Base-by-base conservation (phyloP, 441 rosid species). In the Macaranga tanarius region DNA sequence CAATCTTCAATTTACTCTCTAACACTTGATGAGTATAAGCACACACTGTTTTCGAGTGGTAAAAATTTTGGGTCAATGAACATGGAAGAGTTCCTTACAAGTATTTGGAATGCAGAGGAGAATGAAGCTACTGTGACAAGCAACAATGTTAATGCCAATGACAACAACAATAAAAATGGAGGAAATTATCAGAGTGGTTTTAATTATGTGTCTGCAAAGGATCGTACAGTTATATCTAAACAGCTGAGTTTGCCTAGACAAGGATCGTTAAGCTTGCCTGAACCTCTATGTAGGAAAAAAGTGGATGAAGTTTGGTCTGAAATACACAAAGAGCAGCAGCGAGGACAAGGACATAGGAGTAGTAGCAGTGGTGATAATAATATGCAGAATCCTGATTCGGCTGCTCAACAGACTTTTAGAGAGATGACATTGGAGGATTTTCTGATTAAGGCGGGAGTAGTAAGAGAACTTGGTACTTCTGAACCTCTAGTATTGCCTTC, bases 341-440 rank as follows among this genome's bases (percentile, higher is more conserved):
- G 75, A 67, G 13, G 38, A 13, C 51, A 76, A 66, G 7, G 81
- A 20, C 70, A 19, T 10, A 72, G 77, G 67, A 73, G 51, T 52
- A 73, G 71, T 40, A 47, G 19, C 23, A 79, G 68, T 5, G 80
- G 61, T 4, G 68, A 59, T 26, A 67, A 71, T 1, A 74, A 62
- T 28, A 72, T 45, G 54, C 78, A 78, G 7, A 85, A 75, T 58
- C 44, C 85, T 44, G 84, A 70, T n/a, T 63, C 82, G 80, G 81
- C 87, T 0, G 80, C 84, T 63, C 80, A 89, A 59, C 90, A 92
- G 63, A 88, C 92, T 7, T 83, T 89, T 47, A 95, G 97, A 19
- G 97, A 92, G 79, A 86, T 95, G 56, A 92, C 96, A 2, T 65
- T 92, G 58, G 98, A 95, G 83, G 99, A 92, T 84, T 95, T 95